A percentile compares a stretch with the other conserved stretches of the same genome.
phyloP scores from a whole-genome alignment of 495 filamentous ascomycete species.

The Neurospora sp. region DNA sequence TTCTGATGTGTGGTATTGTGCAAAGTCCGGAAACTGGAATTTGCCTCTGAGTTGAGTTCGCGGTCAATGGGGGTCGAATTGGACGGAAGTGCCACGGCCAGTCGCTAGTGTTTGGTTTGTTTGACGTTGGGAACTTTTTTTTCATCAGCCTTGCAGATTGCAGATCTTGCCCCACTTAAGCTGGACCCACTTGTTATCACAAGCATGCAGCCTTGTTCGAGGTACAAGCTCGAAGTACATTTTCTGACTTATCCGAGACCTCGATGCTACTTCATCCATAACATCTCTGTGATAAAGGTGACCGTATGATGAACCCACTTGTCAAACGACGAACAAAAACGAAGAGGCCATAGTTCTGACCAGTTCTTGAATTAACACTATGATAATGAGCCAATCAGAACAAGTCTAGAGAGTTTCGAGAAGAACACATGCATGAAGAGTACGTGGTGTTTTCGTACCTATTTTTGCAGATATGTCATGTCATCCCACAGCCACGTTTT shows the following conservation, averaged over 20 bases:
- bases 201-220: constrained; percentile 7
- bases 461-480: too few species aligned
- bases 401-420: too few species aligned
- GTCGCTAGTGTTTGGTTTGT: constrained; percentile 3
- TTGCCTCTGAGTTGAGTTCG: neutral
- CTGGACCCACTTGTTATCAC: neutral
- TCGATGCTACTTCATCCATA: neutral
- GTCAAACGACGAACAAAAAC: neutral
- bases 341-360: too few species aligned
- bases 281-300: neutral
- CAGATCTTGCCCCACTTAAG: constrained; percentile 2
- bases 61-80: neutral
- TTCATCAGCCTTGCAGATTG: constrained; percentile 20
- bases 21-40: neutral
- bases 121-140: constrained; percentile 23
- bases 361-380: too few species aligned
- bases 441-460: too few species aligned
- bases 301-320: neutral
- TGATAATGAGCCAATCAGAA: too few species aligned
- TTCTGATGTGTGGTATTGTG: neutral
- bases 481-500: neutral
- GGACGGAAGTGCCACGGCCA: constrained; percentile 1
- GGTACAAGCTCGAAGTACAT: neutral
- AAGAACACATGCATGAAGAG: neutral
- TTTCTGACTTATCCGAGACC: neutral